These are phyloP conservation scores for Ramularia collo-cygni DNA, from an alignment of 2,329 filamentous ascomycete species.

Conservation along the genomic window DNA sequence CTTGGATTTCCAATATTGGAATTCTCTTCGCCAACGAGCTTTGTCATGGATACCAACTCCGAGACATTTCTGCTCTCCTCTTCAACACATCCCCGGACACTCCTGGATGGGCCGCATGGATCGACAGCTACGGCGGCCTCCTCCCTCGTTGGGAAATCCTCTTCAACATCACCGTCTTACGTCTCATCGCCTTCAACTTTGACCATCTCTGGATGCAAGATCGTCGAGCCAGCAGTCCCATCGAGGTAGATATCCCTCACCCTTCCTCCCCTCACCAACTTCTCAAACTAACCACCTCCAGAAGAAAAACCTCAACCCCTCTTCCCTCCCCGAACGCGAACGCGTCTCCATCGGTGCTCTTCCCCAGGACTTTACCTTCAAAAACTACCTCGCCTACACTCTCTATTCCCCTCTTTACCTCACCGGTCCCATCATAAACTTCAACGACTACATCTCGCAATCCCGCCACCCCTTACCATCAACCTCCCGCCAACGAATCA, in stretches of 20 bases:
- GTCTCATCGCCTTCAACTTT: conserved; percentile 92
- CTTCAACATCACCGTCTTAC: conserved; percentile 90
- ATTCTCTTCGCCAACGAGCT: conserved; percentile 89
- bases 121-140: conserved; percentile 78
- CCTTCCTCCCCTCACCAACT: not conserved
- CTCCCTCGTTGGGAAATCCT: conserved; percentile 91
- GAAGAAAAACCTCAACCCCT: conserved; percentile 94
- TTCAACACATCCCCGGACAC: conserved; percentile 51
- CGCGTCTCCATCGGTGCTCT: conserved; percentile 71
- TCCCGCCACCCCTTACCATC: conserved; percentile 65
- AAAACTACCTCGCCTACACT: conserved; percentile 82
- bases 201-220: conserved; percentile 92
- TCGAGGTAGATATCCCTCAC: conserved; percentile 64
- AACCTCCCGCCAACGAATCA: conserved; percentile 59
- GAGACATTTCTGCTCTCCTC: conserved; percentile 52
- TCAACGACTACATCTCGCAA: conserved; percentile 96
- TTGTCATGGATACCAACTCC: conserved; percentile 67
- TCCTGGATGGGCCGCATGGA: conserved; percentile 58
- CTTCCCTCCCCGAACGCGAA: conserved; percentile 80
- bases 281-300: conserved; percentile 60
- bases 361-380: conserved; percentile 64
- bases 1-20: conserved; percentile 84
- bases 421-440: conserved; percentile 86
- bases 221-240: conserved; percentile 53
- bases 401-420: conserved; percentile 93